Evolutionary conservation across 2,329 filamentous ascomycete genomes (phyloP), one percentile per base, ranked within the genome.

Genomic region (Sordariomycetes sp.): DNA sequence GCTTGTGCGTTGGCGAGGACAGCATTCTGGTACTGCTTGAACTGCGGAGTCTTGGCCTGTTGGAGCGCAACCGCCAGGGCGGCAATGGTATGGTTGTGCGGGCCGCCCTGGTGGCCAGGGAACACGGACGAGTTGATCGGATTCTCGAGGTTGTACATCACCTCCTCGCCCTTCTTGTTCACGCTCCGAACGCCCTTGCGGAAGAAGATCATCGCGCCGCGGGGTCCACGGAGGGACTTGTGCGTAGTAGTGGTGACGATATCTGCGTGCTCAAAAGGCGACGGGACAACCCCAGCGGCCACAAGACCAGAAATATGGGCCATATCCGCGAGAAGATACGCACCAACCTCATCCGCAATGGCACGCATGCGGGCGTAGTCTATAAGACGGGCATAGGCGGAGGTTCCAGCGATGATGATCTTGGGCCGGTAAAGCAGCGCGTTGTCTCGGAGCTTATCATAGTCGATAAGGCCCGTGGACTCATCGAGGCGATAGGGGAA

Each of bases 11-110:
- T 99, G 72, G 87, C 81, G 60, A 97, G 80, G 58, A 97, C 92
- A 69, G 90, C 86, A 67, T 89, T 79, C 75, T 99, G 94, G 76
- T 99, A 99, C 59, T 88, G 81, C 71, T 87, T 89, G 80, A 99
- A 99, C 69, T 96, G 91, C 54, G 87, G 83, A 6, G 85, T 85
- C 70, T 92, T 90, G 3, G 90, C 90, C 75, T 99, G 94, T 77
- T 96, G 95, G 60, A 99, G 81, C 16, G 94, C 94, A 54, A 99
- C 94, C 20, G 94, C 86, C 32, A 99, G 80, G 51, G 94, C 94
- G 46, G 94, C 95, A 72, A 99, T 99, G 65, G 94, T 99, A 79
- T 99, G 94, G 78, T 99, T 99, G 77, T 99, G 94, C 58, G 94
- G 94, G 25, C 94, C 94, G 70, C 94, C 94, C 73, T 99, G 94